Percentiles rank a stretch among this genome's conserved stretches.
phyloP scores from a whole-genome alignment of 73 alveolate genomes.

The Uronychia binucleata region DNA sequence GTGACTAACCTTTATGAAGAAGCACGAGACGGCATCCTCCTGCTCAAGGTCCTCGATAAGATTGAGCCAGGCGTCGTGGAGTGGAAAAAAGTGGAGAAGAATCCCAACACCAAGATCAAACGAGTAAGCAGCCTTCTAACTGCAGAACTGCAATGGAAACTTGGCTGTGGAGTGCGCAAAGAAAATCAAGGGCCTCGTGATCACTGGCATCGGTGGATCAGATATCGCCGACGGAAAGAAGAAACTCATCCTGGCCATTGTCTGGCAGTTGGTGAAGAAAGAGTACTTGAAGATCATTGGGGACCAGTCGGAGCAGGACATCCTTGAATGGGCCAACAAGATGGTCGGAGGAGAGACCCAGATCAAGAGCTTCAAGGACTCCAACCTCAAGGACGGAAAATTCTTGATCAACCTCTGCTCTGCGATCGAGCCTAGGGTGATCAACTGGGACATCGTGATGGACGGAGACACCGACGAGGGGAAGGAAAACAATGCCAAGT shows the following conservation, averaged over 20 bases:
- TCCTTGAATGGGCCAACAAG: slow-evolving; percentile 74
- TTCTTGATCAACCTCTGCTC: slow-evolving; percentile 83
- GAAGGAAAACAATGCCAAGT: slow-evolving; percentile 89
- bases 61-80: slow-evolving; percentile 87
- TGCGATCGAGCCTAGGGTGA: slow-evolving; percentile 92
- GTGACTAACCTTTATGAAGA: slow-evolving; percentile 90
- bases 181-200: slow-evolving; percentile 60
- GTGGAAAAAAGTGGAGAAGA: slow-evolving; percentile 91
- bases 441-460: slow-evolving; percentile 88
- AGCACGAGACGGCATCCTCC: slow-evolving; percentile 88
- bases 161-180: slow-evolving; percentile 85
- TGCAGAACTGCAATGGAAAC: slow-evolving; percentile 72
- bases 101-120: slow-evolving; percentile 58
- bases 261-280: slow-evolving; percentile 92
- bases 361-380: slow-evolving; percentile 76
- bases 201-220: slow-evolving; percentile 88
- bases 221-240: slow-evolving; percentile 91
- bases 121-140: slow-evolving; percentile 37
- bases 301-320: slow-evolving; percentile 68
- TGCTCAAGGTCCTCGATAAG: slow-evolving; percentile 85
- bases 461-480: slow-evolving; percentile 92
- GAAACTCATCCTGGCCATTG: slow-evolving; percentile 87
- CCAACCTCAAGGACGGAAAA: slow-evolving; percentile 64
- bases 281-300: slow-evolving; percentile 82
- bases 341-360: slow-evolving; percentile 40